phyloP scores from a whole-genome alignment of 208 protist species.

The Leishmania turanica region DNA sequence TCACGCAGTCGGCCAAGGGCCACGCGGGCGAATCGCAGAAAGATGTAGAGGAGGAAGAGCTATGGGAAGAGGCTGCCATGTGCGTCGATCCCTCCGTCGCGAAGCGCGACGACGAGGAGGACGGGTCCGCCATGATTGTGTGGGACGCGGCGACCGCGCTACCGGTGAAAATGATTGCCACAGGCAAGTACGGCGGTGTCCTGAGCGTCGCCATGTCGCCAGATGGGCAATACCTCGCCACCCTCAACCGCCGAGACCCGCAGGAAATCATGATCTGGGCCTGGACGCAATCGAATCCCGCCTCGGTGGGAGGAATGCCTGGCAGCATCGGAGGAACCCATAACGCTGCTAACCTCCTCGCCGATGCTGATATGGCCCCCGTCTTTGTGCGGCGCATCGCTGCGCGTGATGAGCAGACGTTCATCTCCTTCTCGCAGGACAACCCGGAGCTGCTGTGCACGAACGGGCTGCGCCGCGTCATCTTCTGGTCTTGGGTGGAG shows the following conservation, averaged over 20 bases:
- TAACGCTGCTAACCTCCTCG: conserved; percentile 14
- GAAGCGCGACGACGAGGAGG: conserved; percentile 71
- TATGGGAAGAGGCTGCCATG: conserved; percentile 43
- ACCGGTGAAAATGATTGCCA: conserved; percentile 83
- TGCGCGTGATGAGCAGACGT: conserved; percentile 86
- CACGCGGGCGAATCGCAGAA: conserved; percentile 28
- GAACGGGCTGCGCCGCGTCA: conserved; percentile 86
- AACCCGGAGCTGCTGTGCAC: conserved; percentile 85
- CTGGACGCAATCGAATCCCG: conserved; percentile 53
- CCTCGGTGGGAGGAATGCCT: neutral
- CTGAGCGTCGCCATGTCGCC: conserved; percentile 88
- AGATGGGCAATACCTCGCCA: conserved; percentile 90
- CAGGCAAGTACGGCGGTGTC: conserved; percentile 83
- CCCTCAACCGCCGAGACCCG: conserved; percentile 76
- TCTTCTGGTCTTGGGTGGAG: conserved; percentile 93
- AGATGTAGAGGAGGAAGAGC: conserved; percentile 27
- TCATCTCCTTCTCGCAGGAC: conserved; percentile 81
- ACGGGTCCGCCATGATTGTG: conserved; percentile 92
- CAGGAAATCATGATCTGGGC: conserved; percentile 94
- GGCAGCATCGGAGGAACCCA: conserved; percentile 8
- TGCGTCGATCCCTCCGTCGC: conserved; percentile 51
- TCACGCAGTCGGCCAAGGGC: conserved; percentile 8
- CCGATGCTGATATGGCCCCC: conserved; percentile 35
- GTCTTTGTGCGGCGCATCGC: conserved; percentile 77
- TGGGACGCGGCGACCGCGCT: conserved; percentile 91